Percentiles rank a stretch among this genome's conserved stretches.
phyloP scores from a whole-genome alignment of 1,139 yeast genomes.

The Neolecta irregularis region DNA sequence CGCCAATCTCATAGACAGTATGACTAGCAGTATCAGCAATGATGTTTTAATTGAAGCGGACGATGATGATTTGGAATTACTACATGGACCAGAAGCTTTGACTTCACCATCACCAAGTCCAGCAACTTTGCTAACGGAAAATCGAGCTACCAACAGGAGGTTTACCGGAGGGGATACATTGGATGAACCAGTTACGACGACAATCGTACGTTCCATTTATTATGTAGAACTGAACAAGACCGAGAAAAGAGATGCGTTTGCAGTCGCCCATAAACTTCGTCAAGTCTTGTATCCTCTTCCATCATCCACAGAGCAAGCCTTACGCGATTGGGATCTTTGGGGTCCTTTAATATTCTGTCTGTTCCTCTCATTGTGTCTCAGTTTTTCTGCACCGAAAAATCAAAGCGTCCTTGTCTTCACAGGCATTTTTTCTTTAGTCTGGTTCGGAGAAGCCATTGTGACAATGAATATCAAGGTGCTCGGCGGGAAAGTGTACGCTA shows the following conservation, averaged over 20 bases:
- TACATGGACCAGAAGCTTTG: too few relatives aligned
- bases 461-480: slow-evolving; percentile 58
- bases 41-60: too few relatives aligned
- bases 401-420: slow-evolving; percentile 37
- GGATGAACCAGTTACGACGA: slow-evolving; percentile 64
- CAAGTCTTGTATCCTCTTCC: slow-evolving; percentile 74
- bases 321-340: slow-evolving; percentile 72
- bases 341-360: slow-evolving; percentile 70
- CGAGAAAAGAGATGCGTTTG: slow-evolving; percentile 54
- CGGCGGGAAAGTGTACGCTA: slow-evolving; percentile 46
- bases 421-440: slow-evolving; percentile 46
- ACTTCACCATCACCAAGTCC: too few relatives aligned
- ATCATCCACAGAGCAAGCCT: slow-evolving; percentile 24
- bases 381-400: slow-evolving; percentile 28
- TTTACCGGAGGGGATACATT: slow-evolving; percentile 73
- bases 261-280: slow-evolving; percentile 48
- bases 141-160: slow-evolving; percentile 55
- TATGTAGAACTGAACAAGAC: too few relatives aligned
- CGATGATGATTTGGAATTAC: too few relatives aligned
- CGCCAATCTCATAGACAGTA: too few relatives aligned
- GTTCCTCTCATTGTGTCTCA: slow-evolving; percentile 39
- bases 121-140: too few relatives aligned
- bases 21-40: slow-evolving; percentile 1
- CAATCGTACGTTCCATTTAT: too few relatives aligned
- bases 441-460: slow-evolving; percentile 40